Percentiles rank a stretch among this genome's conserved stretches.
phyloP scores from a whole-genome alignment of 108 stramenopile species.

The Stephanodiscus minutulus region DNA sequence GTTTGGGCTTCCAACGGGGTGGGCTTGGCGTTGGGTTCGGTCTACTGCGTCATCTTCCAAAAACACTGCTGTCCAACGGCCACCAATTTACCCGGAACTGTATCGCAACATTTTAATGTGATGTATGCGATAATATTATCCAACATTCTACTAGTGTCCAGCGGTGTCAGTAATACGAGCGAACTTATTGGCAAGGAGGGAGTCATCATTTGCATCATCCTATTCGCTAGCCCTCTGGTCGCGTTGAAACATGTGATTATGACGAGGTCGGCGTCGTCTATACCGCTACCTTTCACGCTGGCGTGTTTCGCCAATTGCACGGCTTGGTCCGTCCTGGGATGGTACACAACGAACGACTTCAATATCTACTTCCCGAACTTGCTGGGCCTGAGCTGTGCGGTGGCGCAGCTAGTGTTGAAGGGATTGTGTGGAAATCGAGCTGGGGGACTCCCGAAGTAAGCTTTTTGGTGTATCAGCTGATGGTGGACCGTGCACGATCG shows the following conservation, averaged over 20 bases:
- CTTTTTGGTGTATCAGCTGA: not conserved
- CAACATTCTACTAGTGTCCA: constrained; percentile 20
- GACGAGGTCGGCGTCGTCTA: constrained; percentile 70
- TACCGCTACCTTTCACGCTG: constrained; percentile 83
- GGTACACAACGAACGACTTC: constrained; percentile 68
- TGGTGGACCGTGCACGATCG: not conserved
- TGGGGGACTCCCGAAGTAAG: constrained; percentile 7
- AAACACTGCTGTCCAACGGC: constrained; percentile 38
- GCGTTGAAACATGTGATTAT: constrained; percentile 67
- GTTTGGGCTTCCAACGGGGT: constrained; percentile 59
- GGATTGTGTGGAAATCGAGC: constrained; percentile 50
- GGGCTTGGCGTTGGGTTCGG: constrained; percentile 57
- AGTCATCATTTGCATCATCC: constrained; percentile 57
- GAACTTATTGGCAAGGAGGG: constrained; percentile 46
- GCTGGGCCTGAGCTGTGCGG: constrained; percentile 69
- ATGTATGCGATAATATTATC: constrained; percentile 17
- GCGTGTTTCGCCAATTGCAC: constrained; percentile 75
- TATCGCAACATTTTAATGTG: constrained; percentile 40
- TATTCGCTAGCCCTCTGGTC: constrained; percentile 76
- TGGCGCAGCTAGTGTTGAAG: constrained; percentile 72
- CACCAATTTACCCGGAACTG: constrained; percentile 49
- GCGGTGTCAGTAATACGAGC: constrained; percentile 25
- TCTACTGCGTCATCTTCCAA: constrained; percentile 56
- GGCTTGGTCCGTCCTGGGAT: constrained; percentile 69
- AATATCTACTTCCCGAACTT: constrained; percentile 82